Base-by-base conservation (phyloP, 345 rosid genomes). In the Boechera divaricarpa region DNA sequence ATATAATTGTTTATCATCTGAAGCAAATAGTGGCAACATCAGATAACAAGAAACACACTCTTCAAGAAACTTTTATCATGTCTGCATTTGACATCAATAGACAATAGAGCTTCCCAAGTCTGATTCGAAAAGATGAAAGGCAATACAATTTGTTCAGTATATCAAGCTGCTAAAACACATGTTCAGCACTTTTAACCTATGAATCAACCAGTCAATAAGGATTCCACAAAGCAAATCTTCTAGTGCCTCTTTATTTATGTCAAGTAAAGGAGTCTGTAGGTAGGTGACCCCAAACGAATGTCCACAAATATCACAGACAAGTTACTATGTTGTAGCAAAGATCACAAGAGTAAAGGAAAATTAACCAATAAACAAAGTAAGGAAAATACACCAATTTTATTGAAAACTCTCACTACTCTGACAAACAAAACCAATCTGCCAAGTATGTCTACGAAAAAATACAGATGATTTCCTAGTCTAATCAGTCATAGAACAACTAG, bases 391-490 rank as follows among this genome's bases (percentile, higher is more conserved):
- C 54, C 54, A 74, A 15, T 63, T 74, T 61, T 79, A 75, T 72
- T 66, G 7, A 62, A 66, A 70, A 42, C 59, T 69, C 59, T 71
- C 69, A 81, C 73, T 77, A 80, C 66, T 63, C 63, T 63, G 67
- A 83, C 77, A 47, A 52, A 65, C 59, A 70, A 63, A 52, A 62
- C 78, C 79, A 82, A 69, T 70, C 78, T 76, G 71, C 62, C 71
- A 76, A 60, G 78, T 66, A 77, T 52, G 69, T 77, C 80, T 74
- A 77, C 8, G 61, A 76, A 33, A 66, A 36, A 81, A 57, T 70
- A 87, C 82, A 82, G 36, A 80, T 69, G 67, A 77, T 52, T 54
- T 35, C 52, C 87, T 86, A 86, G 74, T 47, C 88, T 86, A 82
- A 73, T 65, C 82, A 81, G 77, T 74, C 77, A 85, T 84, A 74